Evolutionary conservation across 805 yeast genomes (phyloP).

Genomic region (Cyberlindnera petersonii): DNA sequence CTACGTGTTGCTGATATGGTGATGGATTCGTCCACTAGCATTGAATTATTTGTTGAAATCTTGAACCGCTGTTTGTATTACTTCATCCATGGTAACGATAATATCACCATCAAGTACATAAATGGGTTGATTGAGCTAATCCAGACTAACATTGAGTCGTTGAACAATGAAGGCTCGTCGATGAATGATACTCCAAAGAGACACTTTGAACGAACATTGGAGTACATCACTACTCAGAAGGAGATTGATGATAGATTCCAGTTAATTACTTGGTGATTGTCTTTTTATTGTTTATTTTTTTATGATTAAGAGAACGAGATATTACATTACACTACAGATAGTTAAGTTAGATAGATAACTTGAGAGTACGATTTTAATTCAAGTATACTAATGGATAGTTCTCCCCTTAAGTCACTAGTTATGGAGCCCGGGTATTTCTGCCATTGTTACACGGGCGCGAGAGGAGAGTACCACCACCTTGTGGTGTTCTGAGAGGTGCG

Average conservation of each 20-base stretch:
- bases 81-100: slow-evolving; percentile 72
- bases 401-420: too few relatives aligned
- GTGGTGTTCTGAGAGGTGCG: too few relatives aligned
- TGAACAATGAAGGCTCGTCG: slow-evolving; percentile 14
- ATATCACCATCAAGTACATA: slow-evolving; percentile 68
- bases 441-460: too few relatives aligned
- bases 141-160: slow-evolving; percentile 47
- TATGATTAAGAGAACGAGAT: too few relatives aligned
- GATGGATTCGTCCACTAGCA: slow-evolving; percentile 69
- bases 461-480: too few relatives aligned
- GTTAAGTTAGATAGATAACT: neutral
- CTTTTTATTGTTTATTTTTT: neutral
- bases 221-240: slow-evolving; percentile 65
- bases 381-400: too few relatives aligned
- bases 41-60: slow-evolving; percentile 86
- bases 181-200: slow-evolving; percentile 28
- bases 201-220: slow-evolving; percentile 69
- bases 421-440: too few relatives aligned
- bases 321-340: neutral
- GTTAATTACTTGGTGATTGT: slow-evolving; percentile 36
- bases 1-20: slow-evolving; percentile 91
- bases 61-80: slow-evolving; percentile 82
- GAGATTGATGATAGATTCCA: slow-evolving; percentile 66
- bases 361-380: too few relatives aligned
- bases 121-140: slow-evolving; percentile 85